Percentiles rank a stretch among this genome's conserved stretches.
Conservation (phyloP, 768 basidiomycete genomes). For the Austroboletus eburneus region DNA sequence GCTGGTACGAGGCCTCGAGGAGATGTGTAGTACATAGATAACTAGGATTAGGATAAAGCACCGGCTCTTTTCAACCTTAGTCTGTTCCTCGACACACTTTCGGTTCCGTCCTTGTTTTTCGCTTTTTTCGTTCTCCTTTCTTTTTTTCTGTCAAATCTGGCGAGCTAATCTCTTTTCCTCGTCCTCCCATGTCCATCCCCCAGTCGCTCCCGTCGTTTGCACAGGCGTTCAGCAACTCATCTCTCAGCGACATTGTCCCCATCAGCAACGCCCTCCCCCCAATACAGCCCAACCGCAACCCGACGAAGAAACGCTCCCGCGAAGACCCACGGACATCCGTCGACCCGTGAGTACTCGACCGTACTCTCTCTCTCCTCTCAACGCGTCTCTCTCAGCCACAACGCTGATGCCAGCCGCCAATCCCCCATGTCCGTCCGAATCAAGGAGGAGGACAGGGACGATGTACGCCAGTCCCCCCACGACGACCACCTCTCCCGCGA, state of each 20-base stretch:
- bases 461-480: constrained; percentile 38
- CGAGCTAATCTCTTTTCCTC: not conserved
- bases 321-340: constrained; percentile 32
- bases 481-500: constrained; percentile 14
- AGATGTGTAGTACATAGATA: not conserved
- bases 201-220: constrained; percentile 79
- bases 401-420: constrained; percentile 32
- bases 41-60: no score
- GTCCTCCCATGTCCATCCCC: constrained; percentile 39
- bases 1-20: constrained; percentile 11
- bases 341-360: constrained; percentile 41
- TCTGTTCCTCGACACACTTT: no score
- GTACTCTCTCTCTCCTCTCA: not conserved
- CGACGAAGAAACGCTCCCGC: constrained; percentile 42
- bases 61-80: no score
- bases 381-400: constrained; percentile 20
- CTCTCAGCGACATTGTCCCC: constrained; percentile 46
- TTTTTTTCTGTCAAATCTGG: no score
- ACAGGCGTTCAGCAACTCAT: constrained; percentile 63
- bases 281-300: constrained; percentile 46
- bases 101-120: constrained; percentile 14
- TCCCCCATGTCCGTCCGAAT: constrained; percentile 48
- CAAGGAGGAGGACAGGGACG: constrained; percentile 63
- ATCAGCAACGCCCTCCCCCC: constrained; percentile 62
- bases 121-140: not conserved